Evolutionary conservation across 1,284 basidiomycete species (phyloP).

Genomic region (Neonothopanus nambi): DNA sequence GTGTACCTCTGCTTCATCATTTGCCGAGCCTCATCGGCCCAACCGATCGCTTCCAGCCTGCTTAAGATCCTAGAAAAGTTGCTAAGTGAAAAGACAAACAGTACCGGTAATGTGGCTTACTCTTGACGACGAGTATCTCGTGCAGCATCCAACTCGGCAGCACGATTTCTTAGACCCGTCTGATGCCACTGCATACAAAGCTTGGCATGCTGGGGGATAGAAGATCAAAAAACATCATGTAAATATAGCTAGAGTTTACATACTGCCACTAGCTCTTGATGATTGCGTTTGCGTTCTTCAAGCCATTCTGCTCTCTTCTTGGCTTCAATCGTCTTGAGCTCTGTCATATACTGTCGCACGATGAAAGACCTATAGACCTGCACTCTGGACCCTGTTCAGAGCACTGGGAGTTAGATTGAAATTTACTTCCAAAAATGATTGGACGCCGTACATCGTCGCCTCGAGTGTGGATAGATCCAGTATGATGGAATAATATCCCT

Average conservation of each 20-base stretch:
- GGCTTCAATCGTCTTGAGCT: too few relatives aligned
- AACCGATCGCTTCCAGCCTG: slow-evolving; percentile 3
- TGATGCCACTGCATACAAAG: not conserved
- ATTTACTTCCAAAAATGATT: too few relatives aligned
- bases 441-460: too few relatives aligned
- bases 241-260: too few relatives aligned
- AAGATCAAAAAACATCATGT: not conserved
- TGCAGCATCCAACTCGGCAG: not conserved
- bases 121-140: not conserved
- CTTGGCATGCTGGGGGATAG: not conserved
- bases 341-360: too few relatives aligned
- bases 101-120: not conserved
- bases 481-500: not conserved
- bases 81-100: not conserved
- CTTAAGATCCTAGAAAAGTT: not conserved
- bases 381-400: too few relatives aligned
- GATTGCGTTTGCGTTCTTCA: too few relatives aligned
- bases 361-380: too few relatives aligned
- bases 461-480: too few relatives aligned
- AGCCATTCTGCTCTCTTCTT: too few relatives aligned
- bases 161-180: not conserved
- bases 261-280: too few relatives aligned
- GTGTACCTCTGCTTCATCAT: not conserved
- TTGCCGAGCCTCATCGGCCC: slow-evolving; percentile 4
- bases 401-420: too few relatives aligned